Base-by-base conservation (phyloP, 78 protist genomes). In the Trichosphaerium sp. region DNA sequence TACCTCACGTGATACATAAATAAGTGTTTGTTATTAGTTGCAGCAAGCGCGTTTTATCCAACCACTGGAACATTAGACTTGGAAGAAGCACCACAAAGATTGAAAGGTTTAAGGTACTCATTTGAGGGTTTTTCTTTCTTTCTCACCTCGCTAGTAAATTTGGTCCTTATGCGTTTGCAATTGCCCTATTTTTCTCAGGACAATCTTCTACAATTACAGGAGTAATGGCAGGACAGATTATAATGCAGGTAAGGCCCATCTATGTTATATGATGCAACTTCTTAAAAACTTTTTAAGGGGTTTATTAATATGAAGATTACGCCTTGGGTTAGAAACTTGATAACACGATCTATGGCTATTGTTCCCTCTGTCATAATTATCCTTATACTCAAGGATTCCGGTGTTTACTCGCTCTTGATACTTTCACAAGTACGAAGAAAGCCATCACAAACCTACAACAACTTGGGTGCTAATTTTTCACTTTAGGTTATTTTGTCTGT, bases 161-260 rank as follows among this genome's bases (percentile, higher is more conserved):
- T 1, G 68, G 59, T 0, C 31, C 69, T 0, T 28, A 65, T 23
- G 1, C 54, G 32, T 71, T 71, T 44, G 90, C 83, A 0, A n/a
- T 87, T 25, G 92, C 78, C 7, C 68, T 87, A 1, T 60, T 87
- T 7, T 65, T 74, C 0, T 59, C 88, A 2, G 93, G 92, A 26
- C 87, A 86, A 59, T 34, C 79, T 0, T 82, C 88, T 11, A 88
- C 91, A 2, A 78, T 88, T 28, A 83, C 86, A 7, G 93, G 93
- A 44, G 80, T 85, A 34, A 65, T 65, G 47, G 71, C 88, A 11
- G 90, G 90, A 23, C 85, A 83, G 67, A 71, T 82, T 51, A 85
- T 85, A 37, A 88, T 88, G 92, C 64, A n/a, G n/a, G n/a, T n/a
- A n/a, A n/a, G n/a, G n/a, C n/a, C n/a, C n/a, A n/a, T n/a, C n/a